A percentile compares a stretch with the other conserved stretches of the same genome.
phyloP scores from a whole-genome alignment of 495 filamentous ascomycete species.

The Chaetomium fimeti region DNA sequence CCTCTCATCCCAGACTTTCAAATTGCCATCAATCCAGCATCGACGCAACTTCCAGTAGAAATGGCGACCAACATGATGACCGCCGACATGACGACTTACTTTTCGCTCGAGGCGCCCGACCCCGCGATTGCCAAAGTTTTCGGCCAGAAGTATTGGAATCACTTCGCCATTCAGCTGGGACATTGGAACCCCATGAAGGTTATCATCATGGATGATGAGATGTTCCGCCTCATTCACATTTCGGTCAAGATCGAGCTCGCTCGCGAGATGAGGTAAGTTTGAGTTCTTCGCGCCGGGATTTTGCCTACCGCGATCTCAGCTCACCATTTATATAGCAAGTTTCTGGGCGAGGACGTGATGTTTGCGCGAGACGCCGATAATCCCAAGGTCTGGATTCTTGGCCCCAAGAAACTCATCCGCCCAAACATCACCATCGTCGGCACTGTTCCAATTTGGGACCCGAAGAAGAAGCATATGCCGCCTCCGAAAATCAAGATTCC shows the following conservation, averaged over 20 bases:
- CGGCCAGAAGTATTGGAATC: constrained; percentile 22
- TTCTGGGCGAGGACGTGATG: constrained; percentile 23
- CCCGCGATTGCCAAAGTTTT: constrained; percentile 14
- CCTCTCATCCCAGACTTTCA: background rate
- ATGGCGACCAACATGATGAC: background rate
- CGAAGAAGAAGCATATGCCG: constrained; percentile 15
- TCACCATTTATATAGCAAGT: constrained; percentile 11
- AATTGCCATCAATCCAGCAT: background rate
- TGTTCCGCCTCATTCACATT: constrained; percentile 13
- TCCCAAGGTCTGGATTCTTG: constrained; percentile 20
- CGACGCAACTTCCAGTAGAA: background rate
- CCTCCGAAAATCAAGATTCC: constrained; percentile 20
- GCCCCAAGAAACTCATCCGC: constrained; percentile 18
- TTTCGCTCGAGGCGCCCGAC: constrained; percentile 4
- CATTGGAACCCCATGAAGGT: constrained; percentile 26
- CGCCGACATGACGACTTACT: background rate
- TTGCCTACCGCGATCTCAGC: background rate
- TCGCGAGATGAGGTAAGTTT: constrained; percentile 21
- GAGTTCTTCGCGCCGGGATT: background rate
- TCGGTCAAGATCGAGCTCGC: constrained; percentile 14
- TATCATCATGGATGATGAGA: constrained; percentile 24
- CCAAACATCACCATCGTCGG: constrained; percentile 13
- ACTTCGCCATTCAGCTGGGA: constrained; percentile 25
- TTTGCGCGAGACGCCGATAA: constrained; percentile 22
- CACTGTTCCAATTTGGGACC: constrained; percentile 19